Percentiles rank a stretch among this genome's conserved stretches.
These are phyloP conservation scores for Clavaria fumosa DNA, from an alignment of 768 basidiomycete genomes.

Conservation along the genomic window DNA sequence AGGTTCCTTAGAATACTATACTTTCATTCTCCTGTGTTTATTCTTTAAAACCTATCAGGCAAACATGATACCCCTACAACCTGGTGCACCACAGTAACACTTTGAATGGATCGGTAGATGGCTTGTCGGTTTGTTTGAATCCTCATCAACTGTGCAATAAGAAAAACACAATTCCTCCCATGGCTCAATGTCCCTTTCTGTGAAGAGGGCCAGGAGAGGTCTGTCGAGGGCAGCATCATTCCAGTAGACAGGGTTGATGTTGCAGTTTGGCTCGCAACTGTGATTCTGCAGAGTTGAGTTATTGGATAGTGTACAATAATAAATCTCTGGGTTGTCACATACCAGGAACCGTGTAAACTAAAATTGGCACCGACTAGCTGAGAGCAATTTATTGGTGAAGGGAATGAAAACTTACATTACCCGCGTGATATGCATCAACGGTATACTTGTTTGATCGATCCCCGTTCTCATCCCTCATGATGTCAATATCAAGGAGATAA, in stretches of 20 bases:
- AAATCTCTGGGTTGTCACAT: constrained; percentile 2
- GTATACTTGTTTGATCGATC: constrained; percentile 29
- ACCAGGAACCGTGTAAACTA: constrained; percentile 90
- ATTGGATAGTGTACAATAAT: background rate
- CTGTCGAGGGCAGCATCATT: constrained; percentile 61
- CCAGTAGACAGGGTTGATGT: constrained; percentile 57
- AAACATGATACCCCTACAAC: too few species aligned
- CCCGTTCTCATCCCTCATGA: constrained; percentile 27
- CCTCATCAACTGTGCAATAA: constrained; percentile 39
- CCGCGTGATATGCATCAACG: constrained; percentile 81
- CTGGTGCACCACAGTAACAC: too few species aligned
- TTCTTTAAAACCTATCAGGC: too few species aligned
- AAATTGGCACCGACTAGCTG: background rate
- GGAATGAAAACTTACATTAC: constrained; percentile 42
- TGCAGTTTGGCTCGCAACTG: constrained; percentile 78
- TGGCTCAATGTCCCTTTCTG: constrained; percentile 42
- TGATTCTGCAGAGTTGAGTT: constrained; percentile 46
- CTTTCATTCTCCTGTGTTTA: too few species aligned
- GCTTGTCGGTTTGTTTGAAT: too few species aligned
- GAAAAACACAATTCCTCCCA: constrained; percentile 67
- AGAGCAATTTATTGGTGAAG: background rate
- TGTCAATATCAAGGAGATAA: constrained; percentile 76
- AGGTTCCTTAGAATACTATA: too few species aligned
- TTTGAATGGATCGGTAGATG: too few species aligned
- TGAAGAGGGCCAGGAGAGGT: constrained; percentile 54